Base-by-base conservation (phyloP, 176 grass and related monocot species). In the Areca catechu region DNA sequence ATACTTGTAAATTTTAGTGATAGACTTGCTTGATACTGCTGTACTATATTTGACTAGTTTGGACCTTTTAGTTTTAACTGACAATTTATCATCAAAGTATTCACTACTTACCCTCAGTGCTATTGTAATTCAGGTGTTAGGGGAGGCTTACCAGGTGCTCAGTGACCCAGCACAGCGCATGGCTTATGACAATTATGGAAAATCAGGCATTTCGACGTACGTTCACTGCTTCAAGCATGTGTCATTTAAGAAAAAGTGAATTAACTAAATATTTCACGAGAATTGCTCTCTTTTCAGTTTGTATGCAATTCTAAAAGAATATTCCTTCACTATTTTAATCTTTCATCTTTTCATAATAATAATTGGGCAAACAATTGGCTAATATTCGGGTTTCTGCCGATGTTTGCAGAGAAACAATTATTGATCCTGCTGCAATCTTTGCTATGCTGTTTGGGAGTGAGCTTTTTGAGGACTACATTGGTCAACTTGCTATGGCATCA, bases 361-460 rank as follows among this genome's bases (percentile, higher is more conserved):
- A 9, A 43, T 43, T 9, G 7, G 34, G 10, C 34, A 61, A 20
- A 16, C 5, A 55, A 74, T 63, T 7, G 17, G 19, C 57, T 76
- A 51, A 70, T 60, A 49, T 68, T 20, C 22, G n/a, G 9, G 74
- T 60, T 5, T 76, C 70, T 81, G 6, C 23, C 67, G 20, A 77
- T 69, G 69, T 18, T 29, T 60, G 51, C 63, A 98, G 93, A 68
- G 93, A 98, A 63, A 74, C 84, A 71, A 98, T 98, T 68, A 92
- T 98, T 78, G 87, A 98, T 69, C 87, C 93, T 82, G 78, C 84
- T 74, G 87, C 87, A 70, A 98, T 98, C 66, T 98, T 98, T 60
- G 93, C 87, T 25, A 98, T 98, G 67, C 75, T 98, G 66, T 98
- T 98, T 49, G 93, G 93, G 57, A 98, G 93, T 73, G 93, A 98